Conservation (phyloP, 1,284 basidiomycete genomes). For the Fomitopsis betulina region DNA sequence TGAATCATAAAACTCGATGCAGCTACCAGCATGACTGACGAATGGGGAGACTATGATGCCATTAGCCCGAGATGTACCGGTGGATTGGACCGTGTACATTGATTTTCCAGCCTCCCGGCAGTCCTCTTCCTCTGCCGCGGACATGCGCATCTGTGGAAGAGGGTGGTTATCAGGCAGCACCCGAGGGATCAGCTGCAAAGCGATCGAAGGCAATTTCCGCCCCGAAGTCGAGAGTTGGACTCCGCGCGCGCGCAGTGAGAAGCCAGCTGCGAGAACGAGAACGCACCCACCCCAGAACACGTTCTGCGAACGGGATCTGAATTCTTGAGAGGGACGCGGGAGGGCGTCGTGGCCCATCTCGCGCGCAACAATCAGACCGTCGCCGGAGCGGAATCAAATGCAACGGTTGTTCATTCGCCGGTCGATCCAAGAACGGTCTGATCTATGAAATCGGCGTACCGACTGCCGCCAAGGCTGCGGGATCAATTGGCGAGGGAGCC, state of each 20-base stretch:
- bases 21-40: neutral
- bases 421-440: neutral
- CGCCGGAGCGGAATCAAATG: neutral
- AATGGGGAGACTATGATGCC: neutral
- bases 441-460: neutral
- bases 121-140: neutral
- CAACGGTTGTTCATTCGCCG: neutral
- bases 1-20: neutral
- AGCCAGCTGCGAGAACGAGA: neutral
- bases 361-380: neutral
- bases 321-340: neutral
- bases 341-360: too few relatives aligned
- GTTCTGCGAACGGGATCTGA: neutral
- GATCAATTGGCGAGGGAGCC: neutral
- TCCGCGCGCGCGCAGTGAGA: neutral
- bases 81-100: neutral
- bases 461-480: neutral
- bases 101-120: neutral
- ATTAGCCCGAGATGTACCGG: neutral
- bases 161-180: neutral
- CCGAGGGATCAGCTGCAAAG: neutral
- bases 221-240: neutral
- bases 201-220: neutral
- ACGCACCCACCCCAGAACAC: neutral
- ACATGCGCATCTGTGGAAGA: neutral